A percentile compares a stretch with the other conserved stretches of the same genome.
Conservation (phyloP, 176 grass and related monocot species). For the Saccharum officinarum region DNA sequence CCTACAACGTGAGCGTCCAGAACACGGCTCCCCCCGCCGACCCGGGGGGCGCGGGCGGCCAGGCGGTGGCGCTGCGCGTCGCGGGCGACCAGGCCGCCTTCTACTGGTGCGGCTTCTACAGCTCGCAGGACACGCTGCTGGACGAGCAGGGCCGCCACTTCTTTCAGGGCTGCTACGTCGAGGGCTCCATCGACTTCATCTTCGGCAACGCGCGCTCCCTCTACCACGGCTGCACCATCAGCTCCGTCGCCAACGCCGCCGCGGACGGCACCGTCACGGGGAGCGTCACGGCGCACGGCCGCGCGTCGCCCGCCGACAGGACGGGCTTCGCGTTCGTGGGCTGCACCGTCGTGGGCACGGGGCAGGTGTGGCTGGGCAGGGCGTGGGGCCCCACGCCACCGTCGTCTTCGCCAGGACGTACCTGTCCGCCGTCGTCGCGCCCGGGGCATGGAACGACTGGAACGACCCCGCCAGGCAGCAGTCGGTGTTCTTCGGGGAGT, state of each 20-base stretch:
- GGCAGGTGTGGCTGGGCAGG: constrained; percentile 69
- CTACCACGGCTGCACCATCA: constrained; percentile 79
- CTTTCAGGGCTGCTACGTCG: constrained; percentile 73
- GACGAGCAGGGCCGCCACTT: constrained; percentile 75
- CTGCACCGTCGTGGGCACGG: constrained; percentile 66
- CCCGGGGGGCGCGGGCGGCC: constrained; percentile 56
- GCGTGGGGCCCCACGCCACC: constrained; percentile 61
- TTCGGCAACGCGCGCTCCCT: constrained; percentile 77
- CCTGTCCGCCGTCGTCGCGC: constrained; percentile 42
- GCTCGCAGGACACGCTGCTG: constrained; percentile 81
- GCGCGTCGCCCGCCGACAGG: constrained; percentile 48
- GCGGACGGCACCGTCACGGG: constrained; percentile 47
- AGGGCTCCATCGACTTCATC: constrained; percentile 94
- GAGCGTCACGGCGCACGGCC: constrained; percentile 76
- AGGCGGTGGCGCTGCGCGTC: constrained; percentile 77
- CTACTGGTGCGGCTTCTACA: constrained; percentile 78
- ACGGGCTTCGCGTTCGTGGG: constrained; percentile 78
- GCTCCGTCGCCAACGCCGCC: constrained; percentile 56
- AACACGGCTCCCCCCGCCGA: constrained; percentile 57
- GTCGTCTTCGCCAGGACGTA: constrained; percentile 69
- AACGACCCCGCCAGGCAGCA: constrained; percentile 66
- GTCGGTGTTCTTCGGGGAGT: constrained; percentile 72
- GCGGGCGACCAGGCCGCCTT: constrained; percentile 74
- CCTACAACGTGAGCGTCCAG: constrained; percentile 79
- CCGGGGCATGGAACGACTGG: constrained; percentile 85